Percentiles rank a stretch among this genome's conserved stretches.
These are phyloP conservation scores for Collybiopsis confluens DNA, from an alignment of 768 basidiomycete species.

Conservation along the genomic window DNA sequence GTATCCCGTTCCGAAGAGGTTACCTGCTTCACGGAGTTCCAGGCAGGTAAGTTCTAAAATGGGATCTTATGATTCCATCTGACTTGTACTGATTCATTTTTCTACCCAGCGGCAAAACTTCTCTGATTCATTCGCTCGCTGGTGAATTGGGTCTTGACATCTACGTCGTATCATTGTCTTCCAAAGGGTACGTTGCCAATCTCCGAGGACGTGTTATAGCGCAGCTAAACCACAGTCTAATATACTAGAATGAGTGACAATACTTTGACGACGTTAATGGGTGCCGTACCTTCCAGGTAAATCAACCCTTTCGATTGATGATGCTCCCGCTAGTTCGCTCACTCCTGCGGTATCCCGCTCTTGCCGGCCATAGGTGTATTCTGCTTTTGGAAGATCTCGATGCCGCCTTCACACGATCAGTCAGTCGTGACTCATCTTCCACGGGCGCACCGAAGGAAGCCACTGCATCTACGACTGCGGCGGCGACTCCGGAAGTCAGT, in stretches of 20 bases:
- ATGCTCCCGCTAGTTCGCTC: constrained; percentile 5
- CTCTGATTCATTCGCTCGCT: constrained; percentile 79
- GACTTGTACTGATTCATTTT: background rate
- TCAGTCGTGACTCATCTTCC: constrained; percentile 76
- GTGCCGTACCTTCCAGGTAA: constrained; percentile 79
- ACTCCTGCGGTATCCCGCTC: constrained; percentile 6
- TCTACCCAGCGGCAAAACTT: constrained; percentile 70
- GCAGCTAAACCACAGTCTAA: constrained; percentile 11
- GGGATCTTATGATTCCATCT: background rate
- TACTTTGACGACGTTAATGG: constrained; percentile 83
- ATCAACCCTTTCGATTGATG: constrained; percentile 20
- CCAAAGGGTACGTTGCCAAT: constrained; percentile 67
- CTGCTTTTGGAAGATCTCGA: constrained; percentile 92
- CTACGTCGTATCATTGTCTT: constrained; percentile 84
- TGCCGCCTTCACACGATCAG: constrained; percentile 85
- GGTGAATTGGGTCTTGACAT: constrained; percentile 87
- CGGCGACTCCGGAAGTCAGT: constrained; percentile 40
- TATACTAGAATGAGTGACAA: constrained; percentile 88
- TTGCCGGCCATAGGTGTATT: constrained; percentile 58
- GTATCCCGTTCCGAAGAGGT: constrained; percentile 85
- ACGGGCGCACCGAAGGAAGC: constrained; percentile 65
- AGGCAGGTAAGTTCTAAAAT: constrained; percentile 64
- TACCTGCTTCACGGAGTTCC: constrained; percentile 84
- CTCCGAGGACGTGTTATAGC: constrained; percentile 8
- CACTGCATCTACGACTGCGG: constrained; percentile 35